Evolutionary conservation across 2,329 filamentous ascomycete genomes (phyloP).

Genomic region (Aspergillus piperis): DNA sequence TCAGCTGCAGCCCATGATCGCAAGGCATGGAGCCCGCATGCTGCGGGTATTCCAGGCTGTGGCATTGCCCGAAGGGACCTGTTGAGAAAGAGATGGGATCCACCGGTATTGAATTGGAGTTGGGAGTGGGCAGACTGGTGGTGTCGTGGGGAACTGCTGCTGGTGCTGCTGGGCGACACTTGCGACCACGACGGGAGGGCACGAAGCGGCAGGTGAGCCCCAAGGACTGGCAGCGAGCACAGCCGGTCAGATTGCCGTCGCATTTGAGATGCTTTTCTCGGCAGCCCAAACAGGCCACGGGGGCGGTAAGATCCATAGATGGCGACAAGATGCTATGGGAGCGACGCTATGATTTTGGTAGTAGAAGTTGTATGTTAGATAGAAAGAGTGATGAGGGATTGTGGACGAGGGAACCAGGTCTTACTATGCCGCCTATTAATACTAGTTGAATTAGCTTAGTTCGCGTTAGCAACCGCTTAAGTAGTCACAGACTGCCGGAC

Average conservation of each 20-base stretch:
- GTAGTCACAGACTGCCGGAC: too few species aligned
- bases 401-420: too few species aligned
- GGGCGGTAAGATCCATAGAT: background rate
- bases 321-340: too few species aligned
- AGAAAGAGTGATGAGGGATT: too few species aligned
- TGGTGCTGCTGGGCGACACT: background rate
- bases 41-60: background rate
- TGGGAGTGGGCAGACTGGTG: too few species aligned
- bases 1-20: background rate
- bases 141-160: too few species aligned
- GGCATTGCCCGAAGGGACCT: background rate
- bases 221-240: conserved; percentile 5
- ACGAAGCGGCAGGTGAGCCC: conserved; percentile 9
- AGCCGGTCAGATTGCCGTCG: conserved; percentile 11
- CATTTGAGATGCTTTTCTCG: conserved; percentile 12
- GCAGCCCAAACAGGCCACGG: conserved; percentile 10
- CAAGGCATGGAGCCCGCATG: background rate
- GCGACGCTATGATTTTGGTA: too few species aligned
- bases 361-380: too few species aligned
- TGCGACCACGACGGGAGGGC: conserved; percentile 6
- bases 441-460: too few species aligned
- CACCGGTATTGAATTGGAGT: too few species aligned
- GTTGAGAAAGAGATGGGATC: background rate
- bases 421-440: too few species aligned
- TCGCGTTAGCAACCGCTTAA: too few species aligned